A percentile compares a stretch with the other conserved stretches of the same genome.
phyloP scores from a whole-genome alignment of 176 grass and related monocot genomes.

The Triticum dicoccoides region DNA sequence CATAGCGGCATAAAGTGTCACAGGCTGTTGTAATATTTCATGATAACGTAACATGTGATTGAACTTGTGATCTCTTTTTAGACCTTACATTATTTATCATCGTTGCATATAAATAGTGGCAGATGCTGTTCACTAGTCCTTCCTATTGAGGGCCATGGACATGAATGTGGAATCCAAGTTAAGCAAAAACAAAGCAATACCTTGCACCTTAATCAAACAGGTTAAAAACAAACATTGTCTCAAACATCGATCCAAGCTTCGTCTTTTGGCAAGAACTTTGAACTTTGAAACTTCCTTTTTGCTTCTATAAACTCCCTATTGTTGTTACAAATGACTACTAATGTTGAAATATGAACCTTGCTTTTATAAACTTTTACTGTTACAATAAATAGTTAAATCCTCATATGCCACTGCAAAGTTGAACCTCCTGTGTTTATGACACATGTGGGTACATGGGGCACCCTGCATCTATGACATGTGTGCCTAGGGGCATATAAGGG shows the following conservation, averaged over 20 bases:
- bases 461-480: neutral
- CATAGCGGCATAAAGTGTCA: neutral
- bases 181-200: neutral
- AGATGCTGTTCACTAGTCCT: neutral
- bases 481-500: neutral
- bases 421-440: neutral
- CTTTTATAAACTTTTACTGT: neutral
- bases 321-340: neutral
- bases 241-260: neutral
- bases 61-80: neutral
- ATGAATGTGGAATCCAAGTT: conserved; percentile 2
- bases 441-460: neutral
- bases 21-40: neutral
- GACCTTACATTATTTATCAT: conserved; percentile 4
- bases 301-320: neutral
- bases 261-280: neutral
- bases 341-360: neutral
- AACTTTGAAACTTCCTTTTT: neutral
- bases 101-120: neutral
- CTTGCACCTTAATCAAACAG: neutral
- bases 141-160: neutral
- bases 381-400: neutral
- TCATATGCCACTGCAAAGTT: conserved; percentile 3
- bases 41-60: neutral
- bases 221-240: neutral